A percentile compares a stretch with the other conserved stretches of the same genome.
Conservation (phyloP, 768 basidiomycete species). For the Leucogyrophana mollusca region DNA sequence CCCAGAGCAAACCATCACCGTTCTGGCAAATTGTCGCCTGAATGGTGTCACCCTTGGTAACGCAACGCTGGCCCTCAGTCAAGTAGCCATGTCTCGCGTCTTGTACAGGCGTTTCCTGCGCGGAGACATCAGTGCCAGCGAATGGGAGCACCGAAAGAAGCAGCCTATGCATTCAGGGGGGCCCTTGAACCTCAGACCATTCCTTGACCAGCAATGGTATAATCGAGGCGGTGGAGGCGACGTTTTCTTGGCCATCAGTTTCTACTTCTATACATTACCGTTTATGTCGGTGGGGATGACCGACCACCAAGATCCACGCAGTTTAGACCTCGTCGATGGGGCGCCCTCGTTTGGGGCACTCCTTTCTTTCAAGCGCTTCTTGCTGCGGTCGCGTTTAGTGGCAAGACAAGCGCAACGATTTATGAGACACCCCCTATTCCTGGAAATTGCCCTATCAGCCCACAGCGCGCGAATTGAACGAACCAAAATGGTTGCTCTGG, state of each 20-base stretch:
- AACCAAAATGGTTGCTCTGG: slow-evolving; percentile 13
- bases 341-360: slow-evolving; percentile 41
- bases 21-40: slow-evolving; percentile 39
- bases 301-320: no score
- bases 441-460: slow-evolving; percentile 33
- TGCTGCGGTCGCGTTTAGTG: slow-evolving; percentile 39
- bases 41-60: slow-evolving; percentile 50
- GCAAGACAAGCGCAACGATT: slow-evolving; percentile 33
- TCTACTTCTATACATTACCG: slow-evolving; percentile 42
- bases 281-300: slow-evolving; percentile 42
- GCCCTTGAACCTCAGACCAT: slow-evolving; percentile 51
- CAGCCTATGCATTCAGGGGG: slow-evolving; percentile 50
- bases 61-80: slow-evolving; percentile 46
- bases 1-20: slow-evolving; percentile 23
- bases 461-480: slow-evolving; percentile 9
- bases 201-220: slow-evolving; percentile 47
- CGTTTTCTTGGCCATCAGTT: slow-evolving; percentile 42
- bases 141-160: slow-evolving; percentile 50
- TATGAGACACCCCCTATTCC: slow-evolving; percentile 45
- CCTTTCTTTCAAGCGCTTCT: slow-evolving; percentile 46
- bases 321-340: neutral
- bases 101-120: slow-evolving; percentile 45
- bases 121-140: slow-evolving; percentile 46
- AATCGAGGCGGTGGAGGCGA: slow-evolving; percentile 42
- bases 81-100: slow-evolving; percentile 51